phyloP scores from a whole-genome alignment of 169 alveolate species.

The Blepharisma undulans region DNA sequence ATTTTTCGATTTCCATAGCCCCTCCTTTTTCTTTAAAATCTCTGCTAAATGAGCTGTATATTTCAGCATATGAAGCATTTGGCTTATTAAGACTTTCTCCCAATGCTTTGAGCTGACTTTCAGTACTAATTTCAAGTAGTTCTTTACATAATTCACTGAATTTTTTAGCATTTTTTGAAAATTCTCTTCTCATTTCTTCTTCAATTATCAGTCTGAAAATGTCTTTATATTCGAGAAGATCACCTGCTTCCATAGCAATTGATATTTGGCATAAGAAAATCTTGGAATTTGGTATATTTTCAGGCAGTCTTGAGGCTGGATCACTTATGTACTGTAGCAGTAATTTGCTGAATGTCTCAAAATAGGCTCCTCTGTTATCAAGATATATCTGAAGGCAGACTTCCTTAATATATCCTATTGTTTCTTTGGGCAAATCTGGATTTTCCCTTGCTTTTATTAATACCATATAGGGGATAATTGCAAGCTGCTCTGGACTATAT shows the following conservation, averaged over 20 bases:
- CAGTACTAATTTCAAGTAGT: background rate
- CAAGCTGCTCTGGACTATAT: background rate
- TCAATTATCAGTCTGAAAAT: background rate
- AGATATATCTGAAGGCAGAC: conserved; percentile 23
- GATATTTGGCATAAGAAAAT: background rate
- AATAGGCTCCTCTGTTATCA: conserved; percentile 18
- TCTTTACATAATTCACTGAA: background rate
- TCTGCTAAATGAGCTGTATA: background rate
- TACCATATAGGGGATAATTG: background rate
- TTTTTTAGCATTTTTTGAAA: background rate
- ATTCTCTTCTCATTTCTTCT: conserved; percentile 29
- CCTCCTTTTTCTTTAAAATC: background rate
- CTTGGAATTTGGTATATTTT: background rate
- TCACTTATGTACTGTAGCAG: background rate
- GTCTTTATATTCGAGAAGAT: background rate
- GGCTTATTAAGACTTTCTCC: background rate
- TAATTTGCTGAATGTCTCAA: background rate
- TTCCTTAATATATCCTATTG: background rate
- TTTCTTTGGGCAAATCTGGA: background rate
- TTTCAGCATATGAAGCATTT: background rate
- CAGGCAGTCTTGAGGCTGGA: background rate
- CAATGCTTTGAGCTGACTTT: background rate
- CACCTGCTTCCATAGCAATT: background rate
- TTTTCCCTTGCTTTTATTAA: background rate
- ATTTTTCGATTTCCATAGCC: background rate